phyloP scores from a whole-genome alignment of 345 rosid species.

The Lumnitzera littorea region DNA sequence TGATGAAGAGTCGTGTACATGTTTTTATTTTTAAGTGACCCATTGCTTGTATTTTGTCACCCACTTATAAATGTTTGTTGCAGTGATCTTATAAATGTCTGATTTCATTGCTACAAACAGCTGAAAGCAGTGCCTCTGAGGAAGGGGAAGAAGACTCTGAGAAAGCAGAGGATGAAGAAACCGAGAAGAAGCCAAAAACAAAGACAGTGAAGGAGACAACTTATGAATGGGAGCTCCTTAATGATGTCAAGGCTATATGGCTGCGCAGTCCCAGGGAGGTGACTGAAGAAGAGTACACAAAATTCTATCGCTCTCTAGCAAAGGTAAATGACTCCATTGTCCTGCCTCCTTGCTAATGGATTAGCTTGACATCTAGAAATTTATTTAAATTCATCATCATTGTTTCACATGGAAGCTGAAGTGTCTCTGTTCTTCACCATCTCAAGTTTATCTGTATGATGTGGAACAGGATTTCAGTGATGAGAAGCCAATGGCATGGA shows the following conservation, averaged over 20 bases:
- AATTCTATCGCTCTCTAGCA: slow-evolving; percentile 76
- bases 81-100: not conserved
- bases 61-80: too few species aligned
- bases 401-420: not conserved
- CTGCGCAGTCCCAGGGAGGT: slow-evolving; percentile 91
- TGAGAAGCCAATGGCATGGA: slow-evolving; percentile 88
- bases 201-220: slow-evolving; percentile 78
- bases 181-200: slow-evolving; percentile 70
- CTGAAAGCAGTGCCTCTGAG: slow-evolving; percentile 50
- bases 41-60: too few species aligned
- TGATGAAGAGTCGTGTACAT: slow-evolving; percentile 69
- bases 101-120: slow-evolving; percentile 21
- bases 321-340: slow-evolving; percentile 43
- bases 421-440: not conserved
- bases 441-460: slow-evolving; percentile 4
- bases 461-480: slow-evolving; percentile 64
- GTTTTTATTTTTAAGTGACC: not conserved
- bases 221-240: slow-evolving; percentile 85
- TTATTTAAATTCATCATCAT: too few species aligned
- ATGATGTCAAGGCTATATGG: slow-evolving; percentile 99
- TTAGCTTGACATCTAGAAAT: too few species aligned
- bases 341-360: too few species aligned
- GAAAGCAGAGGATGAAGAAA: slow-evolving; percentile 60
- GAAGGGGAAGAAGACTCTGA: slow-evolving; percentile 57
- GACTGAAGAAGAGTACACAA: slow-evolving; percentile 86